phyloP scores from a whole-genome alignment of 352 stramenopile genomes.

The Globisporangium parvum region DNA sequence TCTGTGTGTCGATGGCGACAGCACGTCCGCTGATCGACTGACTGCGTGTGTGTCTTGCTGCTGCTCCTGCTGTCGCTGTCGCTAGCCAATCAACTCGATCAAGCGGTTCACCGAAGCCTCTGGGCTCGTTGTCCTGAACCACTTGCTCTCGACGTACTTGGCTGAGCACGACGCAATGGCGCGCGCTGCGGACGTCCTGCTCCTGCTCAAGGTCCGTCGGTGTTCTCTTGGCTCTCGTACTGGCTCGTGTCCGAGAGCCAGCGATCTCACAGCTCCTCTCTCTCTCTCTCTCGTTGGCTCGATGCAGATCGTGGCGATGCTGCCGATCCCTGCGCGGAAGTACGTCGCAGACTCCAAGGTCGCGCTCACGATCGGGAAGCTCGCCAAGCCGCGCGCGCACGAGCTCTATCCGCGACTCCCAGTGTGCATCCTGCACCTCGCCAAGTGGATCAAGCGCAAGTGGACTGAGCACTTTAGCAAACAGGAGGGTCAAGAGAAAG shows the following conservation, averaged over 20 bases:
- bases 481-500: conserved; percentile 3
- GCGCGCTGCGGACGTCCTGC: conserved; percentile 11
- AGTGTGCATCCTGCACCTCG: conserved; percentile 35
- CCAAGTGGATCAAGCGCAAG: conserved; percentile 67
- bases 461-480: conserved; percentile 51
- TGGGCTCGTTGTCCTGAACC: conserved; percentile 52
- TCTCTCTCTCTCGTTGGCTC: neutral
- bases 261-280: neutral
- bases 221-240: neutral
- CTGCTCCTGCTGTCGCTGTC: neutral
- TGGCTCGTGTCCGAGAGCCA: neutral
- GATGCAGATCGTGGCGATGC: conserved; percentile 62
- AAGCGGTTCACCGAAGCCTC: conserved; percentile 53
- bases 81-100: conserved; percentile 50
- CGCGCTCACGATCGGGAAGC: conserved; percentile 50
- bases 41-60: neutral
- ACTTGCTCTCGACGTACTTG: conserved; percentile 33
- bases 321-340: conserved; percentile 45
- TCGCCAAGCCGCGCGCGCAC: conserved; percentile 36
- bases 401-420: conserved; percentile 30
- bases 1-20: neutral
- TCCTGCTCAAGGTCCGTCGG: conserved; percentile 10
- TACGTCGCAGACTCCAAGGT: conserved; percentile 57
- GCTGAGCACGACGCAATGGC: conserved; percentile 18
- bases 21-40: neutral